Base-by-base conservation (phyloP, 78 protist species). In the Polysphondylium violaceum region DNA sequence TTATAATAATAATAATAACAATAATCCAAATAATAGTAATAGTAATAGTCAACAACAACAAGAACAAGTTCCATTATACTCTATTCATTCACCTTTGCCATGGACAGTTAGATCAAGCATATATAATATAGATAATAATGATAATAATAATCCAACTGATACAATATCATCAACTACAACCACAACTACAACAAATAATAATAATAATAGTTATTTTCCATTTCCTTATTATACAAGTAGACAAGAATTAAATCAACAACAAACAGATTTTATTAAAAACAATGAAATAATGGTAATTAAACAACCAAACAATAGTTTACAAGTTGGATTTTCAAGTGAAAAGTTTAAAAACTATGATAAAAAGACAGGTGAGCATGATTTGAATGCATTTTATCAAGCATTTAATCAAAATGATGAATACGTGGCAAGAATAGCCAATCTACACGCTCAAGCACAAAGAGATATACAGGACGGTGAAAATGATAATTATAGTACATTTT, bases 111-210 rank as follows among this genome's bases (percentile, higher is more conserved):
- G 76, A 43, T n/a, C 76, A 43, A 69, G 27, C 19, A 44, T 41
- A 29, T 36, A 69, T 25, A 69, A 58, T 44, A 43, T 69, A 69
- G 76, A 69, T 33, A 69, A n/a, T 65, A 44, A 65, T 65, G n/a
- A n/a, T n/a, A n/a, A 65, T 65, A 23, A 38, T 65, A 38, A 65
- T 38, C 31, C 73, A 65, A 38, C 33, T 65, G 73, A 33, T 44
- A 65, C 29, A 64, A 35, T n/a, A 31, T 17, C 0, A 16, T 19
- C 71, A 64, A 36, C 69, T 33, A 61, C 36, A 56, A 56, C 16
- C 41, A 33, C 25, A 29, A 61, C 36, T 11, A 61, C 47, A 33
- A 61, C 36, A 33, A 31, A 61, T 35, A 35, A 61, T 16, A 33
- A 64, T 6, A 60, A 7, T 5, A 61, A 61, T 61, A 29, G 33